Conservation (phyloP, 768 basidiomycete genomes). For the Suillus lakei region DNA sequence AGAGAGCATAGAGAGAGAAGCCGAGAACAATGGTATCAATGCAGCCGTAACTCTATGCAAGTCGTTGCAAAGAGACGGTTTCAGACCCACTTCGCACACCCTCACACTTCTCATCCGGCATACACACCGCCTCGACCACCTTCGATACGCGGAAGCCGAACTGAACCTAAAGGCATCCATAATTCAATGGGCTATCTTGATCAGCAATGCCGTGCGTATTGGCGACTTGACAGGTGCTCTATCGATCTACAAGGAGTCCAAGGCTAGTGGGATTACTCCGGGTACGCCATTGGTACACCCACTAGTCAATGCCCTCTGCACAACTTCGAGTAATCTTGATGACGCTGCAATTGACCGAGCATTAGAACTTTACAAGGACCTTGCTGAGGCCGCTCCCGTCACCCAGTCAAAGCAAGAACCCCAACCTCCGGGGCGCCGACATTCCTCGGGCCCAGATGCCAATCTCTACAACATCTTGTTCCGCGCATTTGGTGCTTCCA, state of each 20-base stretch:
- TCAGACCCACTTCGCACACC: slow-evolving; percentile 36
- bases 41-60: slow-evolving; percentile 42
- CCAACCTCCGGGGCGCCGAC: slow-evolving; percentile 29
- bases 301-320: slow-evolving; percentile 56
- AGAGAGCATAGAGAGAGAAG: slow-evolving; percentile 33
- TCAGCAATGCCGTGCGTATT: slow-evolving; percentile 52
- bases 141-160: slow-evolving; percentile 45
- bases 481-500: slow-evolving; percentile 48
- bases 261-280: slow-evolving; percentile 47
- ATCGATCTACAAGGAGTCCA: slow-evolving; percentile 53
- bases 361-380: slow-evolving; percentile 55
- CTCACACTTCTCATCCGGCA: slow-evolving; percentile 48
- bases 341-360: slow-evolving; percentile 57
- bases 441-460: slow-evolving; percentile 50
- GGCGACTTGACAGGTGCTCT: slow-evolving; percentile 47
- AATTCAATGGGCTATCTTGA: slow-evolving; percentile 58
- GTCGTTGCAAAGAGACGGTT: slow-evolving; percentile 34
- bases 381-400: slow-evolving; percentile 40
- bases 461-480: slow-evolving; percentile 60
- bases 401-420: slow-evolving; percentile 17
- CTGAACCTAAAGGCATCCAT: slow-evolving; percentile 46
- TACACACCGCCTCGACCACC: slow-evolving; percentile 45
- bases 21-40: slow-evolving; percentile 37
- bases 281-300: slow-evolving; percentile 58
- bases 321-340: slow-evolving; percentile 37